Evolutionary conservation across 306 rosid species (phyloP).

Genomic region (Cucurbita ficifolia): DNA sequence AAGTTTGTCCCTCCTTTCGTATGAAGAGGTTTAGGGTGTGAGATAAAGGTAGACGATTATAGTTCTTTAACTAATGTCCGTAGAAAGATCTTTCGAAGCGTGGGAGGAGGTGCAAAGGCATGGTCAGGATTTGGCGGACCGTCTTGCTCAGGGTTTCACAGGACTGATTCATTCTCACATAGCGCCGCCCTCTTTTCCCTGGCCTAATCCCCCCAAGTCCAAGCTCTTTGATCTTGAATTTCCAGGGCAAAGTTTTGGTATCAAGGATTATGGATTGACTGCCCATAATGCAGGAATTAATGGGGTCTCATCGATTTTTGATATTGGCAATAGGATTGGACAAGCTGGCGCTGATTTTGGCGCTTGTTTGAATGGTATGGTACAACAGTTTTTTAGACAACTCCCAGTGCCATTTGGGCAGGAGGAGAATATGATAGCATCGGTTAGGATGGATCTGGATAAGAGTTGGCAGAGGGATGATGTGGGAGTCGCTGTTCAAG

Average conservation of each 20-base stretch:
- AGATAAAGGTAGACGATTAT: neutral
- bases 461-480: constrained; percentile 37
- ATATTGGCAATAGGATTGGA: constrained; percentile 75
- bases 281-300: constrained; percentile 28
- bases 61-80: constrained; percentile 34
- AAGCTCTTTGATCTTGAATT: constrained; percentile 78
- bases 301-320: constrained; percentile 72
- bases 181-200: constrained; percentile 55
- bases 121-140: constrained; percentile 90
- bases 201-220: constrained; percentile 64
- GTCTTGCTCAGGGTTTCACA: constrained; percentile 82
- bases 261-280: constrained; percentile 37
- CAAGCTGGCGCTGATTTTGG: constrained; percentile 90
- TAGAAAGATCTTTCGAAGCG: constrained; percentile 79
- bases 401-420: constrained; percentile 61
- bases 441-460: constrained; percentile 31
- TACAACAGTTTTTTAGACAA: constrained; percentile 76
- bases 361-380: constrained; percentile 77
- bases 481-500: constrained; percentile 26
- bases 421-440: constrained; percentile 28
- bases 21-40: constrained; percentile 19
- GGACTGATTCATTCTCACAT: constrained; percentile 76
- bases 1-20: neutral
- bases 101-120: constrained; percentile 99
- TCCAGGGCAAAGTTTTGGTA: constrained; percentile 42